phyloP scores from a whole-genome alignment of 371 early-diverging fungal species.

The Mortierella sp. region DNA sequence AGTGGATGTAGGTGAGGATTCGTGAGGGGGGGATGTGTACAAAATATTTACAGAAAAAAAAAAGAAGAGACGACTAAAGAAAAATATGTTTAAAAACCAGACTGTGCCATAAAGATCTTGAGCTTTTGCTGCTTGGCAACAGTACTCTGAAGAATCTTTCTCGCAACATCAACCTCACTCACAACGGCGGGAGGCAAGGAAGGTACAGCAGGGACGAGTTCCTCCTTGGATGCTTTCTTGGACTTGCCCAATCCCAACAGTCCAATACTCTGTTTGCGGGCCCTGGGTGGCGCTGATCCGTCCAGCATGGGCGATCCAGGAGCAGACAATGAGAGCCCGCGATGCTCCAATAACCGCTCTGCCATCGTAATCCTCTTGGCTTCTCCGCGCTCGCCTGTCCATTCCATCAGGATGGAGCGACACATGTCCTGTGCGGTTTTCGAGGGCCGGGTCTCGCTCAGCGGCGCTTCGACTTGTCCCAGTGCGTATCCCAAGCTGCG shows the following conservation, averaged over 20 bases:
- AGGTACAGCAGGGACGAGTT: slow-evolving; percentile 26
- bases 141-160: slow-evolving; percentile 37
- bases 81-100: slow-evolving; percentile 38
- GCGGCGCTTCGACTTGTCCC: slow-evolving; percentile 36
- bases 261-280: slow-evolving; percentile 42
- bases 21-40: background rate
- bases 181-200: slow-evolving; percentile 25
- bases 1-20: background rate
- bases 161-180: slow-evolving; percentile 41
- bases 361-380: slow-evolving; percentile 52
- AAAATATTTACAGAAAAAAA: slow-evolving; percentile 1
- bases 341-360: slow-evolving; percentile 50
- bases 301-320: slow-evolving; percentile 17
- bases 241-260: slow-evolving; percentile 45
- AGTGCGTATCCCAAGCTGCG: slow-evolving; percentile 42
- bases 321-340: slow-evolving; percentile 12
- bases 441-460: slow-evolving; percentile 43
- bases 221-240: slow-evolving; percentile 40
- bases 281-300: slow-evolving; percentile 25
- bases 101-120: slow-evolving; percentile 48
- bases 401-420: slow-evolving; percentile 45
- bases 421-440: slow-evolving; percentile 39
- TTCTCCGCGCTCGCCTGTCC: slow-evolving; percentile 54
- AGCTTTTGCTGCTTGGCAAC: slow-evolving; percentile 54
- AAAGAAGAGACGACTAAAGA: background rate